A percentile compares a stretch with the other conserved stretches of the same genome.
phyloP scores from a whole-genome alignment of 2,329 filamentous ascomycete species.

The Curvularia lunata region DNA sequence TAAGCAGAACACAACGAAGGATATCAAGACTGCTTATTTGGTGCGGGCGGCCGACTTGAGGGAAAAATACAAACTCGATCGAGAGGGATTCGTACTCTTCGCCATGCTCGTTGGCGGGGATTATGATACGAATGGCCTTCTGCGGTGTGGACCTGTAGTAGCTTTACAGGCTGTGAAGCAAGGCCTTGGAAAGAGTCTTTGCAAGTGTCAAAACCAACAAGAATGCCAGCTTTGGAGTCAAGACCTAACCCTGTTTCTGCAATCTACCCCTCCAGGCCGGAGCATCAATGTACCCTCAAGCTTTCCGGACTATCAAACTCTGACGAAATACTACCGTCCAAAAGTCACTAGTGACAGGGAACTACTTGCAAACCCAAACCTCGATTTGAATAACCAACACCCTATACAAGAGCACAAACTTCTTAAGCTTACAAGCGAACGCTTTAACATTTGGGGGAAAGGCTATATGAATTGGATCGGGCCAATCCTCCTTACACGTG shows the following conservation, averaged over 20 bases:
- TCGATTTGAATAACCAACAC: conserved; percentile 39
- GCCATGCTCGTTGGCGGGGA: conserved; percentile 53
- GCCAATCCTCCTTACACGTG: conserved; percentile 45
- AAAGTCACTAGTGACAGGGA: conserved; percentile 42
- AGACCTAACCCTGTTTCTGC: conserved; percentile 25
- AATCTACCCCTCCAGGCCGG: conserved; percentile 4
- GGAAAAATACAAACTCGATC: conserved; percentile 39
- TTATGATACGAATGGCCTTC: conserved; percentile 50
- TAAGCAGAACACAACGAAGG: conserved; percentile 44
- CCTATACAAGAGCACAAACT: conserved; percentile 46
- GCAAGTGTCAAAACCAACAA: conserved; percentile 25
- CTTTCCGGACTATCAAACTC: conserved; percentile 33
- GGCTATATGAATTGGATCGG: conserved; percentile 49
- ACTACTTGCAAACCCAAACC: conserved; percentile 33
- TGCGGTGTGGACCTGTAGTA: conserved; percentile 44
- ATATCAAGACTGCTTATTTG: conserved; percentile 39
- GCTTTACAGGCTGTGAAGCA: conserved; percentile 37
- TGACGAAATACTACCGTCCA: conserved; percentile 49
- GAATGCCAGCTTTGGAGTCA: conserved; percentile 38
- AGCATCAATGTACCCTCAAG: conserved; percentile 19
- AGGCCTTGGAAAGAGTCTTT: conserved; percentile 41
- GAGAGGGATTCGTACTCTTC: conserved; percentile 49
- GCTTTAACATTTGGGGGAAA: conserved; percentile 50
- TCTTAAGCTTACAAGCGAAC: conserved; percentile 40
- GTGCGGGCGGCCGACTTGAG: conserved; percentile 39